Conservation (phyloP, 768 basidiomycete genomes). For the Hypholoma fasciculare region DNA sequence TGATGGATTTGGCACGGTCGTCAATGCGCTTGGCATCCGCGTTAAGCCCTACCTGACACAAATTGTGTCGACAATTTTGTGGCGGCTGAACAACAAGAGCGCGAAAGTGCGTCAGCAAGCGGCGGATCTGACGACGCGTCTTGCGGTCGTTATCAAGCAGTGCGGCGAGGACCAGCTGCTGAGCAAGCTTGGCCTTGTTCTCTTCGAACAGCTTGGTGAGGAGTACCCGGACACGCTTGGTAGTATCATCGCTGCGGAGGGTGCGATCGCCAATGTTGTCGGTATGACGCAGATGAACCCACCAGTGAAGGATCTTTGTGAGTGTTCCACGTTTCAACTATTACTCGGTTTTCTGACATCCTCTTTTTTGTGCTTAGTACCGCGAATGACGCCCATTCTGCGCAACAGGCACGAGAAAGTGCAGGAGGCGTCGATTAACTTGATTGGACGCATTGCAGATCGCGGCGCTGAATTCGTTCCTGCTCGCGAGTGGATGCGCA, state of each 20-base stretch:
- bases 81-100: conserved; percentile 99
- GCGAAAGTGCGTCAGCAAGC: conserved; percentile 99
- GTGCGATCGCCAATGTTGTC: conserved; percentile 98
- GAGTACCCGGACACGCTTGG: conserved; percentile 99
- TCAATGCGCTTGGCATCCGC: conserved; percentile 93
- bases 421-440: conserved; percentile 98
- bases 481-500: conserved; percentile 99
- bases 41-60: conserved; percentile 99
- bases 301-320: conserved; percentile 96
- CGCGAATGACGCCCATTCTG: conserved; percentile 99
- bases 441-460: conserved; percentile 99
- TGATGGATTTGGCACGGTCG: conserved; percentile 97
- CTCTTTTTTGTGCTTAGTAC: conserved; percentile 55
- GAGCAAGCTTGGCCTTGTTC: conserved; percentile 93
- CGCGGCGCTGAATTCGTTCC: conserved; percentile 99
- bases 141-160: conserved; percentile 98
- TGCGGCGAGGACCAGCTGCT: conserved; percentile 96
- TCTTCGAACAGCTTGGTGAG: conserved; percentile 98
- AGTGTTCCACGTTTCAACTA: too few relatives aligned
- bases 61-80: conserved; percentile 97
- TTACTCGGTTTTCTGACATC: too few relatives aligned
- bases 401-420: conserved; percentile 99
- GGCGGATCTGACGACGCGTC: conserved; percentile 94
- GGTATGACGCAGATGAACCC: conserved; percentile 99
- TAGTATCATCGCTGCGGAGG: conserved; percentile 98